Conservation (phyloP, 768 basidiomycete genomes). For the Vishniacozyma victoriae region DNA sequence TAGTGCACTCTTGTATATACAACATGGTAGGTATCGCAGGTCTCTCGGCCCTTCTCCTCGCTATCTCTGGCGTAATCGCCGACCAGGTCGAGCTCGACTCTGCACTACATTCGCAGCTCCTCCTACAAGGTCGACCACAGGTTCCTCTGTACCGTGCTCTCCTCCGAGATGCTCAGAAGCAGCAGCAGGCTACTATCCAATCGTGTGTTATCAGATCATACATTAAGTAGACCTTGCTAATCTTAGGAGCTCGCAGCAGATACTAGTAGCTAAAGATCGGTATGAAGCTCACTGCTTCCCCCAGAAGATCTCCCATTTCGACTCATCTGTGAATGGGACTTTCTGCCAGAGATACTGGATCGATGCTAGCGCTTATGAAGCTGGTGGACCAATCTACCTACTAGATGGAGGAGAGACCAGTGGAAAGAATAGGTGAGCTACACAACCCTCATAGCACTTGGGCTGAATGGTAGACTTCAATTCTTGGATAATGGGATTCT, state of each 20-base stretch:
- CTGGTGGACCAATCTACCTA: constrained; percentile 76
- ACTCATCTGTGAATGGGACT: constrained; percentile 54
- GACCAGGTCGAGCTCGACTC: constrained; percentile 13
- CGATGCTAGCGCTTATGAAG: constrained; percentile 69
- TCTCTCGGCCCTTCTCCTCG: neutral
- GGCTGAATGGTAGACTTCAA: constrained; percentile 39
- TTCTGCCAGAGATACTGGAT: constrained; percentile 92
- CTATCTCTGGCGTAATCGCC: neutral
- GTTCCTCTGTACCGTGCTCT: constrained; percentile 31
- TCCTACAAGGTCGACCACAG: constrained; percentile 33
- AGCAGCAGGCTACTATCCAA: neutral
- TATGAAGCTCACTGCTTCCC: constrained; percentile 56
- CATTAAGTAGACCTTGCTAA: neutral
- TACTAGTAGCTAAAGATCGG: neutral
- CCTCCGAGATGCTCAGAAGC: constrained; percentile 3
- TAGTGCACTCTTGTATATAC: neutral
- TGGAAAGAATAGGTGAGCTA: constrained; percentile 58
- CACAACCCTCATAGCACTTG: neutral
- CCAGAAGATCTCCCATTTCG: constrained; percentile 81
- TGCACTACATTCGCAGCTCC: constrained; percentile 16
- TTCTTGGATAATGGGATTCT: constrained; percentile 77
- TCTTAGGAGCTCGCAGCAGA: neutral
- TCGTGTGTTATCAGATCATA: neutral
- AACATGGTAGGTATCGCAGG: neutral
- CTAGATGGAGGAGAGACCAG: constrained; percentile 91